Evolutionary conservation across 75 land plant species (phyloP).

Genomic region (Ceratopteris richardii): DNA sequence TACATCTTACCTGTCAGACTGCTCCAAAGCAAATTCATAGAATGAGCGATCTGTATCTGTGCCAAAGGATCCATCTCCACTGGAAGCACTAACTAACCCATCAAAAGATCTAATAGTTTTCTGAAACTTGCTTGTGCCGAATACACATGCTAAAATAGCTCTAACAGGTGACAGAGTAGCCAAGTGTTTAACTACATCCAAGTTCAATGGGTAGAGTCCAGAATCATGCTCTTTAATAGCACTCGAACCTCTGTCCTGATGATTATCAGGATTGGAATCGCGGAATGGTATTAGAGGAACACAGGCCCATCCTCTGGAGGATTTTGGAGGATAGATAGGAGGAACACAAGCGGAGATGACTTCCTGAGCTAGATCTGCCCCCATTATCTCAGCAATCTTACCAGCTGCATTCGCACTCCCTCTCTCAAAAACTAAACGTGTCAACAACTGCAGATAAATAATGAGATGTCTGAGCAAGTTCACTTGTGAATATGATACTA

Average conservation of each 20-base stretch:
- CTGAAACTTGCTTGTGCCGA: conserved; percentile 73
- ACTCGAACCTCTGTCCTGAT: conserved; percentile 21
- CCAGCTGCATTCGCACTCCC: conserved; percentile 96
- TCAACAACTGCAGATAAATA: conserved; percentile 62
- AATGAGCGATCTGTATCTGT: conserved; percentile 70
- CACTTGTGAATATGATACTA: background rate
- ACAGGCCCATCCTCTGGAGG: conserved; percentile 88
- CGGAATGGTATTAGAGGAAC: conserved; percentile 51
- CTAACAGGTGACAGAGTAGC: conserved; percentile 90
- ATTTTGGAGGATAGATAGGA: conserved; percentile 84
- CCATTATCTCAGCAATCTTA: conserved; percentile 91
- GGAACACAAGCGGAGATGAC: conserved; percentile 98
- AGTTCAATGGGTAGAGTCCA: conserved; percentile 60
- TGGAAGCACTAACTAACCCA: background rate
- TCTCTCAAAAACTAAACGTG: conserved; percentile 91
- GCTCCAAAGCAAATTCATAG: conserved; percentile 96
- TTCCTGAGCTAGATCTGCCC: conserved; percentile 90
- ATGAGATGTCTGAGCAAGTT: background rate
- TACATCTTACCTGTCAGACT: conserved; percentile 69
- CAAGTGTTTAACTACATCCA: conserved; percentile 81
- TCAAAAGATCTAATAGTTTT: conserved; percentile 7
- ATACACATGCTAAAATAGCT: conserved; percentile 93
- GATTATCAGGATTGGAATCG: conserved; percentile 26
- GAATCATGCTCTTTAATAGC: conserved; percentile 8
- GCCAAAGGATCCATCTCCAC: conserved; percentile 5